A percentile compares a stretch with the other conserved stretches of the same genome.
These are phyloP conservation scores for Penicillium sp. DNA, from an alignment of 2,329 filamentous ascomycete genomes.

Conservation along the genomic window DNA sequence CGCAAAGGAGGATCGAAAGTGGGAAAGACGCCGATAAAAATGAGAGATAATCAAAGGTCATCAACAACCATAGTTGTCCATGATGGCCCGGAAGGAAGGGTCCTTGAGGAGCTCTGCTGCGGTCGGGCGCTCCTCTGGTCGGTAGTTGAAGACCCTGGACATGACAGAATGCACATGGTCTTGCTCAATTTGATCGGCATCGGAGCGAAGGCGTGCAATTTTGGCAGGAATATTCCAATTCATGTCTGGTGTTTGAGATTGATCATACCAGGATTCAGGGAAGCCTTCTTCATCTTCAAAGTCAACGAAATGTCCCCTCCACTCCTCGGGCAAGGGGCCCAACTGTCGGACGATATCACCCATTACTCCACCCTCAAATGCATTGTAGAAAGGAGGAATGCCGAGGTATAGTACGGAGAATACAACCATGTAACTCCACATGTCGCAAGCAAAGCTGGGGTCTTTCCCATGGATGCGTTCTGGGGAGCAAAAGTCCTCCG, in stretches of 20 bases:
- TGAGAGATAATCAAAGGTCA: no score
- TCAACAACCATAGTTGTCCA: slow-evolving; percentile 29
- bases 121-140: slow-evolving; percentile 24
- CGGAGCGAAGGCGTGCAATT: slow-evolving; percentile 16
- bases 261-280: slow-evolving; percentile 26
- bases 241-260: not conserved
- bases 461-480: slow-evolving; percentile 26
- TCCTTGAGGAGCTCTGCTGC: slow-evolving; percentile 29
- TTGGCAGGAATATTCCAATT: not conserved
- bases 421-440: slow-evolving; percentile 34
- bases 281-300: no score
- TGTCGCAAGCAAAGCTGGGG: slow-evolving; percentile 28
- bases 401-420: slow-evolving; percentile 28
- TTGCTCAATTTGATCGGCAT: slow-evolving; percentile 22
- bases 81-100: slow-evolving; percentile 29
- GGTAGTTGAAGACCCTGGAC: slow-evolving; percentile 24
- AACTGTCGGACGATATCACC: slow-evolving; percentile 19
- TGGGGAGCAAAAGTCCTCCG: slow-evolving; percentile 25
- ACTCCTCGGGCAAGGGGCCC: slow-evolving; percentile 25
- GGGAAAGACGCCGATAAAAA: no score
- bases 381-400: slow-evolving; percentile 14
- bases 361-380: slow-evolving; percentile 10
- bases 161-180: slow-evolving; percentile 23
- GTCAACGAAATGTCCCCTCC: no score
- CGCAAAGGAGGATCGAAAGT: no score